Evolutionary conservation across 495 filamentous ascomycete species (phyloP), one percentile per base, ranked within the genome.

Genomic region (Delitschia confertaspora): DNA sequence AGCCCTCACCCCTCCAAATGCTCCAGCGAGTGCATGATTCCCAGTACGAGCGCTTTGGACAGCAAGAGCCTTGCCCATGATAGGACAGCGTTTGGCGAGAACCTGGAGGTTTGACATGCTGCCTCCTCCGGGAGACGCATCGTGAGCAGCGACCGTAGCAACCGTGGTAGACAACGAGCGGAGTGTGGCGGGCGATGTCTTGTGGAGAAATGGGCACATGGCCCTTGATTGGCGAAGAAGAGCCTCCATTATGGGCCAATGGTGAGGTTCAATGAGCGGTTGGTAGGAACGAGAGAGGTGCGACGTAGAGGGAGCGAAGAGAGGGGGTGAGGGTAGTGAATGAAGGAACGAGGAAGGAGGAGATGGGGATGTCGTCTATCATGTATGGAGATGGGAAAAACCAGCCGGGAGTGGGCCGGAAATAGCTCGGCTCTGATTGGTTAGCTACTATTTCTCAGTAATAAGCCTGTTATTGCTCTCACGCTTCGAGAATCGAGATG

Each of bases 51-150:
- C 77, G 57, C 82, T 82, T 71, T 95, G 89, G 14, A 94, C 79
- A 33, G 85, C 85, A 55, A 98, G 73, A 31, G 91, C 91, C 71
- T 95, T 95, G 63, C 87, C 88, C 91, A 98, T 98, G 61, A 98
- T 78, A 44, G 91, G 91, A 78, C 91, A 98, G 56, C 91, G 86
- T 57, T 85, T 82, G 52, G 88, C 91, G 50, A 93, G 75, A 38
- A 91, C 77, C 72, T 95, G 93, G 51, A 98, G 76, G 67, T 95
- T 96, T 55, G 88, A 94, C 78, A 96, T 95, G 63, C 82, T 85
- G 50, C 88, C 85, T 37, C 88, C 89, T 49, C 86, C 82, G 20
- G 79, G 80, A 33, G 80, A 86, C 36, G 72, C 68, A 46, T 74
- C 47, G 61, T 75, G 64, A 62, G 69, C 68, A 55, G 80, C 74